Evolutionary conservation across 768 basidiomycete species (phyloP).

Genomic region (Gelatoporia subvermispora): DNA sequence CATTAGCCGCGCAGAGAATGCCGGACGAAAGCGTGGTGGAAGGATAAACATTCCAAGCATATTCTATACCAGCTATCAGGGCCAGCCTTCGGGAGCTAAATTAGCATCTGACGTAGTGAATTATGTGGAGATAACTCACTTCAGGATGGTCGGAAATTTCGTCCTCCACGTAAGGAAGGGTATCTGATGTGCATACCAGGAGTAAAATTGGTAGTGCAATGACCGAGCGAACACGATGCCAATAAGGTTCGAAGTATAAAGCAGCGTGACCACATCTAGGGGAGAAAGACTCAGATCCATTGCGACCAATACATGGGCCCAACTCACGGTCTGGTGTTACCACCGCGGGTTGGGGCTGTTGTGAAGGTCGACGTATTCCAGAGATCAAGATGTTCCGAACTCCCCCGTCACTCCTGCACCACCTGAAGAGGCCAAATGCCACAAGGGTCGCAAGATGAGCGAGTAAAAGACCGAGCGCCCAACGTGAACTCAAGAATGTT

Average conservation of each 20-base stretch:
- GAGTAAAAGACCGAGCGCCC: slow-evolving; percentile 58
- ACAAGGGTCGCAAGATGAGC: slow-evolving; percentile 59
- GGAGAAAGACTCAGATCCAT: slow-evolving; percentile 1
- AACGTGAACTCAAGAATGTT: slow-evolving; percentile 62
- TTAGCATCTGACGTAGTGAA: slow-evolving; percentile 3
- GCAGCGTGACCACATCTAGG: slow-evolving; percentile 44
- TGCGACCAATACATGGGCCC: slow-evolving; percentile 7
- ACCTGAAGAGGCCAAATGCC: slow-evolving; percentile 64
- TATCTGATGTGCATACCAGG: slow-evolving; percentile 92
- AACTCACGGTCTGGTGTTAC: slow-evolving; percentile 64
- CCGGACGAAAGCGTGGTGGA: slow-evolving; percentile 66
- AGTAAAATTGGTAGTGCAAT: slow-evolving; percentile 96
- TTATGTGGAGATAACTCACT: slow-evolving; percentile 42
- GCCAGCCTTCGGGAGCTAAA: slow-evolving; percentile 33
- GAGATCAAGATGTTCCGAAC: slow-evolving; percentile 47
- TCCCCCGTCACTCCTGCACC: slow-evolving; percentile 77
- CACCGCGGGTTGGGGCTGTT: slow-evolving; percentile 40
- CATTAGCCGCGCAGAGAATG: slow-evolving; percentile 48
- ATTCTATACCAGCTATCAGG: slow-evolving; percentile 65
- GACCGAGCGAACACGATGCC: slow-evolving; percentile 92
- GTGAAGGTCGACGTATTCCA: slow-evolving; percentile 47
- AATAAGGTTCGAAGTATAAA: slow-evolving; percentile 89
- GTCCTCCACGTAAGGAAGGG: slow-evolving; percentile 81
- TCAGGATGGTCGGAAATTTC: slow-evolving; percentile 52
- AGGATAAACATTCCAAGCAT: slow-evolving; percentile 86